Evolutionary conservation across 257 asterid genomes (phyloP), one percentile per base, ranked within the genome.

Genomic region (Solanum medicagineum): DNA sequence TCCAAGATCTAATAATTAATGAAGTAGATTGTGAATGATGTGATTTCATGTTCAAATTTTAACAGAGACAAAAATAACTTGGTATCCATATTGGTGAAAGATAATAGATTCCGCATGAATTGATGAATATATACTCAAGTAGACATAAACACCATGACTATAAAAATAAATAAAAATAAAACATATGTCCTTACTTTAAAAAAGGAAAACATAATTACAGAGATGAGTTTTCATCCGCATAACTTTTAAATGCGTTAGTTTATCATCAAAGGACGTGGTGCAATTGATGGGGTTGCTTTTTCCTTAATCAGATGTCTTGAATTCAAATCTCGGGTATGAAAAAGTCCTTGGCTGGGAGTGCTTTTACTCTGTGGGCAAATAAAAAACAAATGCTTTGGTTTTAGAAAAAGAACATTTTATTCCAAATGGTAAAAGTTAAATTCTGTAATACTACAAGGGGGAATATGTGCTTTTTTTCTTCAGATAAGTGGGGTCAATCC

Each of bases 401-500:
- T 2, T 2, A 71, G 2, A 20, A 10, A 10, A 36, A 15, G 22
- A 65, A 65, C 1, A 32, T 32, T 51, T 69, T 69, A 42, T 70
- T 71, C 55, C 80, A 71, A 71, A 71, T 42, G 80, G 29, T 71
- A 42, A 70, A 65, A 71, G 80, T 71, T 71, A 40, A 71, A 71
- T 42, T 42, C 19, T 19, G 19, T 32, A 19, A 42, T 71, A 19
- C 32, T 19, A 42, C 32, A 71, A 40, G 55, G 80, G 29, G 54
- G 54, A 4, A 71, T 40, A 19, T 40, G 55, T 40, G 6, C 13
- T 29, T 29, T 71, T 42, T 70, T 42, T 20, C 80, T 42, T 71
- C 54, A 70, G 17, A 12, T 42, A 71, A 71, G 80, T 42, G 77
- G 77, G 77, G 51, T 69, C 55, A 70, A 42, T 71, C 19, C 51